Conservation (phyloP, 192 early-diverging fungal genomes). For the Jimgerdemannia flammicorona region DNA sequence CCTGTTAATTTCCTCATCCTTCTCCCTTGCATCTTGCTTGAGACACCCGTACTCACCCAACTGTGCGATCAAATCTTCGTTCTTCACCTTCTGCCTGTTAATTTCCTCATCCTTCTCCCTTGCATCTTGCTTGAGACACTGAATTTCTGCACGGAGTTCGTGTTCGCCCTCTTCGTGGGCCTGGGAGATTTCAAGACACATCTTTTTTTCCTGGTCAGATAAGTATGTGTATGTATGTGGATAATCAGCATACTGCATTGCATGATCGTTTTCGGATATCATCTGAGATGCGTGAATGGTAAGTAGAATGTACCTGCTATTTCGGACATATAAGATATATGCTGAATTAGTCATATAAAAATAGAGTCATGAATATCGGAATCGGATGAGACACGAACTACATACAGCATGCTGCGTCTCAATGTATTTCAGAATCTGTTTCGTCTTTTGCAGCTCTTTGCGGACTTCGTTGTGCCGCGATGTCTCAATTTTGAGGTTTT, state of each 20-base stretch:
- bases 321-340: not conserved
- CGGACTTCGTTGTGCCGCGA: conserved; percentile 21
- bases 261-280: too few species aligned
- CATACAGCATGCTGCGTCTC: conserved; percentile 49
- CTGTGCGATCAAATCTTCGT: too few species aligned
- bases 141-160: conserved; percentile 36
- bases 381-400: not conserved
- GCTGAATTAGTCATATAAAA: not conserved
- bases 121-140: not conserved
- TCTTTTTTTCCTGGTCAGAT: conserved; percentile 11
- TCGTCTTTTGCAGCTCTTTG: conserved; percentile 44
- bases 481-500: conserved; percentile 1
- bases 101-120: conserved; percentile 48
- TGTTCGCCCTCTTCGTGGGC: conserved; percentile 40
- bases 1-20: too few species aligned
- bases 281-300: too few species aligned
- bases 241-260: not conserved
- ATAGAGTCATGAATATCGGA: not conserved
- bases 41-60: too few species aligned
- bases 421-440: conserved; percentile 43
- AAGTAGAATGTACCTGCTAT: conserved; percentile 17
- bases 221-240: not conserved
- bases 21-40: too few species aligned
- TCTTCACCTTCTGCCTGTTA: too few species aligned
- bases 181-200: conserved; percentile 5